Base-by-base conservation (phyloP, 1,284 basidiomycete species). In the Marasmius tenuissimus region DNA sequence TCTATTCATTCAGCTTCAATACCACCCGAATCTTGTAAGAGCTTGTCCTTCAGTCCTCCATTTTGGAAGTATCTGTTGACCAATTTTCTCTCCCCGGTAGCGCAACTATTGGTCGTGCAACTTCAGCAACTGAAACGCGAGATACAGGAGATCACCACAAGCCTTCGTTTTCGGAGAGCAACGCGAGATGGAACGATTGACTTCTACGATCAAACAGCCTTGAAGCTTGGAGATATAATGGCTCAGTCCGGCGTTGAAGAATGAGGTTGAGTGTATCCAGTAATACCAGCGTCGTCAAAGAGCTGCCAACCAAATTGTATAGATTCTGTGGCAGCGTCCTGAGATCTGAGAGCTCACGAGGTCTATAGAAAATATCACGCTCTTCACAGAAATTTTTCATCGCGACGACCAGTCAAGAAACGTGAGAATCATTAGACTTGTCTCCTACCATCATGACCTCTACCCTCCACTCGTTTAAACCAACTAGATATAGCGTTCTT, bases 401-500 rank as follows among this genome's bases (percentile, higher is more conserved):
- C 27, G 27, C 27, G 27, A 27, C 4, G 27, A 27, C 27, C 4
- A 27, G 27, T 2, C 4, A 4, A 27, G 27, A 27, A 27, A 27
- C 27, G 27, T 27, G 27, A 27, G 27, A 27, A 27, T 27, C 27
- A 27, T 27, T 4, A 2, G 4, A 27, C 27, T 4, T 27, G 27
- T 27, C 27, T 27, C 56, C 39, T 38, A 18, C 55, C 55, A 40
- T 11, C 45, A 58, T 50, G 40, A 8, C 34, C 20, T 2, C 12
- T 9, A 10, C 33, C 35, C 60, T 57, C 7, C 34, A n/a, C 20
- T 38, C 22, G 35, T 20, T 71, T 53, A 71, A 68, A 62, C 72
- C 71, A 20, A 72, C 62, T 34, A 66, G 67, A 8, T 84, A 81
- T 67, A 73, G 69, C 35, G 72, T 74, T 65, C 77, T 79, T 65